phyloP scores from a whole-genome alignment of 345 rosid species.

The Aquilaria malaccensis region DNA sequence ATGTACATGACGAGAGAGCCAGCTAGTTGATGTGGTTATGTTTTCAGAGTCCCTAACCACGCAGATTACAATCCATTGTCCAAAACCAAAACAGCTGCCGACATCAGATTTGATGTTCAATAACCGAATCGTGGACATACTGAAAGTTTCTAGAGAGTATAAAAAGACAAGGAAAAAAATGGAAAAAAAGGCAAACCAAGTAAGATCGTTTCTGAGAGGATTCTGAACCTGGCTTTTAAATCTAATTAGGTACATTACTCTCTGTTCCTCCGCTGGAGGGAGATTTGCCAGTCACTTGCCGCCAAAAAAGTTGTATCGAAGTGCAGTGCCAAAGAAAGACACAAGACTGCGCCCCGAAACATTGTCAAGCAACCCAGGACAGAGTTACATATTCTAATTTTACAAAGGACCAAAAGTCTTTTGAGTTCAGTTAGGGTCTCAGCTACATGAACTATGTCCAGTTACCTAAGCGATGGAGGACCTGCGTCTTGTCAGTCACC shows the following conservation, averaged over 20 bases:
- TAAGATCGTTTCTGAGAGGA: conserved; percentile 4
- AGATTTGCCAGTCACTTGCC: conserved; percentile 61
- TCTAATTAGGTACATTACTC: conserved; percentile 8
- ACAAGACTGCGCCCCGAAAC: conserved; percentile 51
- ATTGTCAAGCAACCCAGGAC: conserved; percentile 51
- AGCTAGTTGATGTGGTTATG: conserved; percentile 15
- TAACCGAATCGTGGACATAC: too few species aligned
- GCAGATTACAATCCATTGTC: conserved; percentile 15
- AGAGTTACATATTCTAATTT: conserved; percentile 46
- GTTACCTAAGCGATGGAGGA: not conserved
- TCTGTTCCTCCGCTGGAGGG: conserved; percentile 37
- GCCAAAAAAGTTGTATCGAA: conserved; percentile 39
- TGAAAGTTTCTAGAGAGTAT: too few species aligned
- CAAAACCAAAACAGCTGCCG: conserved; percentile 4
- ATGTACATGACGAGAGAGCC: conserved; percentile 12
- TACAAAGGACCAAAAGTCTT: conserved; percentile 36
- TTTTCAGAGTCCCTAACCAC: conserved; percentile 13
- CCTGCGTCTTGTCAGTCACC: conserved; percentile 7
- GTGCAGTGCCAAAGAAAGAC: conserved; percentile 42
- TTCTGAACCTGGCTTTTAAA: not conserved
- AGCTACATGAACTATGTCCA: conserved; percentile 40
- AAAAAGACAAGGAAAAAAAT: not conserved
- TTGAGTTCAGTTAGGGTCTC: conserved; percentile 46
- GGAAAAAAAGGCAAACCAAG: not conserved
- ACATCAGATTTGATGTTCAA: too few species aligned